A percentile compares a stretch with the other conserved stretches of the same genome.
phyloP scores from a whole-genome alignment of 345 rosid genomes.

The Clausena lansium region DNA sequence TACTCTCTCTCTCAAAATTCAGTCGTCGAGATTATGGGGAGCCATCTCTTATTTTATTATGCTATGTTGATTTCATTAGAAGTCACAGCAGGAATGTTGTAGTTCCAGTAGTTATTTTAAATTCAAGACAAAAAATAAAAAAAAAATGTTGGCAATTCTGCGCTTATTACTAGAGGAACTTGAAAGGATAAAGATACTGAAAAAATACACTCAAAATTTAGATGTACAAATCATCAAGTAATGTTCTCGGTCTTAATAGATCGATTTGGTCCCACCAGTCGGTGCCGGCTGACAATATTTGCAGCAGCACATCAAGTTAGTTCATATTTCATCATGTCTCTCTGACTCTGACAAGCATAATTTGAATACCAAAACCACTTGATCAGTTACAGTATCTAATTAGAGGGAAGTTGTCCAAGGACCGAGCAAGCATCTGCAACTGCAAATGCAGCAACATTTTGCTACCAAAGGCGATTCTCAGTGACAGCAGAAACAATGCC shows the following conservation, averaged over 20 bases:
- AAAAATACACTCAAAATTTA: neutral
- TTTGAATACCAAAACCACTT: neutral
- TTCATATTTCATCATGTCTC: neutral
- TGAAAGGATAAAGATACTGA: neutral
- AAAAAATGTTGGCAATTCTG: too few species aligned
- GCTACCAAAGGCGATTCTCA: conserved; percentile 72
- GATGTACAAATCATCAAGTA: too few species aligned
- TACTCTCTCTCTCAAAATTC: neutral
- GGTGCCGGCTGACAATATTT: too few species aligned
- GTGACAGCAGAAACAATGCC: conserved; percentile 63
- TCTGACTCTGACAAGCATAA: neutral
- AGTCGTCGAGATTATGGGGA: neutral
- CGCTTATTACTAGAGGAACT: neutral
- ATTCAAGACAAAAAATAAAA: neutral
- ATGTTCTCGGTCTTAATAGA: neutral
- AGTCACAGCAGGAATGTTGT: neutral
- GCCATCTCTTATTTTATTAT: neutral
- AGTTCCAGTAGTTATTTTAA: neutral
- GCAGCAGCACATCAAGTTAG: neutral
- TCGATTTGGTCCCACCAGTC: neutral
- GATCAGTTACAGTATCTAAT: neutral
- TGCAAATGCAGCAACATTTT: neutral
- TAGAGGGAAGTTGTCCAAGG: neutral
- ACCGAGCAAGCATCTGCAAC: neutral
- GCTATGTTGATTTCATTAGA: neutral